Evolutionary conservation across 1,284 basidiomycete species (phyloP).

Genomic region (Ceratobasidium sp.): DNA sequence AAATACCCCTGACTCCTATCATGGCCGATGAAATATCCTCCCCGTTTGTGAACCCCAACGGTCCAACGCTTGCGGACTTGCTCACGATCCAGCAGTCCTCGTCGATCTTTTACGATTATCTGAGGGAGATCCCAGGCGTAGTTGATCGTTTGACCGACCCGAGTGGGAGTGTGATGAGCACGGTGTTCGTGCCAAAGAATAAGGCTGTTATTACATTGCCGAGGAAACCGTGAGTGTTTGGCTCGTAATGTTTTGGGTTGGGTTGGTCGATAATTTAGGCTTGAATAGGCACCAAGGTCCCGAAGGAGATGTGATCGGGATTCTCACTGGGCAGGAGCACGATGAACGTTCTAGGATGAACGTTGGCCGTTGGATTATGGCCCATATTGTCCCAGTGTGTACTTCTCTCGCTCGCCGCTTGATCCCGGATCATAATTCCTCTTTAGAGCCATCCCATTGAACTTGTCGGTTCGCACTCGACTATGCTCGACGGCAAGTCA

Average conservation of each 20-base stretch:
- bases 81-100: slow-evolving; percentile 45
- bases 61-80: slow-evolving; percentile 46
- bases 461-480: slow-evolving; percentile 27
- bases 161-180: slow-evolving; percentile 29
- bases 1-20: slow-evolving; percentile 30
- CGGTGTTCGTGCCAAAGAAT: slow-evolving; percentile 49
- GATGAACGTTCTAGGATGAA: slow-evolving; percentile 46
- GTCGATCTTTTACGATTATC: slow-evolving; percentile 51
- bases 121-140: slow-evolving; percentile 43
- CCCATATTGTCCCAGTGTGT: slow-evolving; percentile 47
- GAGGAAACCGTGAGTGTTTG: slow-evolving; percentile 47
- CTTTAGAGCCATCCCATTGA: slow-evolving; percentile 44
- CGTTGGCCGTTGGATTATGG: slow-evolving; percentile 47
- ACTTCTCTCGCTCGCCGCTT: neutral
- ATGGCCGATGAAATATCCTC: slow-evolving; percentile 10
- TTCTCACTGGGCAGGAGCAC: slow-evolving; percentile 22
- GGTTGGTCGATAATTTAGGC: neutral
- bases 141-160: slow-evolving; percentile 42
- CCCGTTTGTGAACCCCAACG: slow-evolving; percentile 24
- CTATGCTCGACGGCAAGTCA: slow-evolving; percentile 41
- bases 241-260: neutral
- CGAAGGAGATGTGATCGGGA: slow-evolving; percentile 14
- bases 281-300: slow-evolving; percentile 25
- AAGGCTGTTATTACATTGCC: slow-evolving; percentile 48
- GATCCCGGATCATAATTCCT: neutral